Evolutionary conservation across 768 basidiomycete species (phyloP), one percentile per base, ranked within the genome.

Genomic region (Dentipellis sp.): DNA sequence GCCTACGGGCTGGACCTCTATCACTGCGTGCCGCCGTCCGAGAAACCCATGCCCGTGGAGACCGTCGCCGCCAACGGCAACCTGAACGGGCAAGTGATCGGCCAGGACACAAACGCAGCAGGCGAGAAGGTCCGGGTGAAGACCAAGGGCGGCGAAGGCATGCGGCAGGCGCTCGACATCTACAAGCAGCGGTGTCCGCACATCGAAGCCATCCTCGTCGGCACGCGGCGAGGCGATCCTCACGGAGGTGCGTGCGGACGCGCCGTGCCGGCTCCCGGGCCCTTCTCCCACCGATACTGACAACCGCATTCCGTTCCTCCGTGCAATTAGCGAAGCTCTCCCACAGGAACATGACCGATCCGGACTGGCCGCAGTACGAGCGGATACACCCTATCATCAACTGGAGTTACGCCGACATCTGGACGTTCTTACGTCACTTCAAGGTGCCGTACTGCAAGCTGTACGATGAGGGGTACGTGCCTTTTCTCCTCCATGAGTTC

Each of bases 361-460:
- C 81, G 0, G 86, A 78, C 54, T 99, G 97, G 97, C 95, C 97
- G 7, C 63, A 67, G 4, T 93, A 93, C 62, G 86, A 92, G 66
- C 83, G 97, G 17, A 81, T 98, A 17, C 94, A 98, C 66, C 97
- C 97, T 0, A 88, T 99, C 63, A 89, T 99, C 56, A 86, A 97
- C 66, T 99, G 97, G 97, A 77, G 83, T 1, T 99, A 99, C 70
- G 67, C 71, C 10, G 83, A 94, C 60, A 82, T 99, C 4, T 99
- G 97, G 97, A 72, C 73, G 2, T 99, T 94, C 72, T 74, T 99
- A 46, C 77, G 82, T 16, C 71, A 73, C 52, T 70, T 94, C 17
- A 67, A 82, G 3, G 82, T 99, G 4, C 90, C 88, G 1, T 99
- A 94, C 67, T 99, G 97, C 67, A 66, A 69, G 38, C 67, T 99